A percentile compares a stretch with the other conserved stretches of the same genome.
Evolutionary conservation across 2,329 filamentous ascomycete genomes (phyloP).

Genomic region (Diaporthe caulivora): DNA sequence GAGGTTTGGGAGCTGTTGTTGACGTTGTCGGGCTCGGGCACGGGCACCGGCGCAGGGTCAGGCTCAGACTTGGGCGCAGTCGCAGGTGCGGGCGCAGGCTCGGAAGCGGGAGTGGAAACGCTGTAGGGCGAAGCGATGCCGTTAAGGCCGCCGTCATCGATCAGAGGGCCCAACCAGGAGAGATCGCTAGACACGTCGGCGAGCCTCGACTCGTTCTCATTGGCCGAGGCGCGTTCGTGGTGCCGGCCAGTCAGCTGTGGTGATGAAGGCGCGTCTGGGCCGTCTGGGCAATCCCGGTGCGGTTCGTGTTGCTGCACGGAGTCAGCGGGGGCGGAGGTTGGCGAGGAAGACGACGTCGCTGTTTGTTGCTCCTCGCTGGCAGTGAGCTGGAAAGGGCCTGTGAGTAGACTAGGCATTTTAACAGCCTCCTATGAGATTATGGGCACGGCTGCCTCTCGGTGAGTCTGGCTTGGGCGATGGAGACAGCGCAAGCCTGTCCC

Average conservation of each 20-base stretch:
- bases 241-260: slow-evolving; percentile 30
- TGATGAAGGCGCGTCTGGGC: slow-evolving; percentile 14
- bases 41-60: not conserved
- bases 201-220: slow-evolving; percentile 51
- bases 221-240: slow-evolving; percentile 29
- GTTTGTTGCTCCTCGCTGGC: not conserved
- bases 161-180: slow-evolving; percentile 51
- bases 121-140: slow-evolving; percentile 25
- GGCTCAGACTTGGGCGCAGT: not conserved
- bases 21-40: slow-evolving; percentile 12
- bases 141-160: slow-evolving; percentile 40
- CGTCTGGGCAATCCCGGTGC: slow-evolving; percentile 17
- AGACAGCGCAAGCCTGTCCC: slow-evolving; percentile 28
- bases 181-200: slow-evolving; percentile 57
- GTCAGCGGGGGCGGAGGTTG: slow-evolving; percentile 7
- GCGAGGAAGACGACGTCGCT: slow-evolving; percentile 3
- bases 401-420: slow-evolving; percentile 20
- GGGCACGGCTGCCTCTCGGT: slow-evolving; percentile 21
- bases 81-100: not conserved
- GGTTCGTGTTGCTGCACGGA: not conserved
- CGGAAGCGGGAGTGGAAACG: slow-evolving; percentile 22
- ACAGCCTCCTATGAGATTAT: not conserved
- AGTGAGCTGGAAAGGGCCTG: slow-evolving; percentile 18
- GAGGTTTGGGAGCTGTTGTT: slow-evolving; percentile 38
- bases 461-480: slow-evolving; percentile 13